Evolutionary conservation across 768 basidiomycete species (phyloP), one percentile per base, ranked within the genome.

Genomic region (Albatrellus ellisii): DNA sequence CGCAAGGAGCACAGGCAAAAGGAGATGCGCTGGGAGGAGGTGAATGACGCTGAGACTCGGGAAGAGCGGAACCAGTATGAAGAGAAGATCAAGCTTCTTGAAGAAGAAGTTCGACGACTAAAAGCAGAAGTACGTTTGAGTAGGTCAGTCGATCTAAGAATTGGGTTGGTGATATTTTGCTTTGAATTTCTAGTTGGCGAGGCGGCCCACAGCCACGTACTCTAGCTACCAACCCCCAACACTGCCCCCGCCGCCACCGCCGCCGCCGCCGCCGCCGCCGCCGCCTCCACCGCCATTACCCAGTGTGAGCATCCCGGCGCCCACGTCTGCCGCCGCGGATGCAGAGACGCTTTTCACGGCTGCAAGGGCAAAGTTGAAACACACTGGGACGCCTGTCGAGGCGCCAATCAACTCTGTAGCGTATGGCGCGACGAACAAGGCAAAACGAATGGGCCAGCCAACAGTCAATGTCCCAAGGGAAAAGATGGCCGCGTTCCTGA

Each of bases 401-500:
- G 74, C 73, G 0, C 77, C 82, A 1, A 84, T 84, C 41, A 82
- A 80, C 50, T 61, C 54, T 8, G 32, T 36, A 3, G 53, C 55
- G 5, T 53, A 59, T 4, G 49, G 59, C 11, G 43, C 42, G 4
- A 47, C 54, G 12, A 15, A 43, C 1, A 66, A 64, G 27, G 43
- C 57, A 26, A 61, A 53, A 41, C 71, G 72, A 40, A 57, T 69
- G 11, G 79, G 78, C 6, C 70, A 72, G 44, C 77, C 84, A 0
- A 75, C 79, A 0, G 65, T 86, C 9, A 79, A 79, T n/a, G 66
- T 88, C 8, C 70, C 81, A 0, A 69, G 78, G 2, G 85, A 87
- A 46, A 82, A 87, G 56, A 85, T 88, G 80, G 79, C 79, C 0
- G 82, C 78, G 1, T 88, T 88, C 52, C 58, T 88, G 47, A 76